Percentiles rank a stretch among this genome's conserved stretches.
These are phyloP conservation scores for Irpex rosettiformis DNA, from an alignment of 1,284 basidiomycete genomes.

Conservation along the genomic window DNA sequence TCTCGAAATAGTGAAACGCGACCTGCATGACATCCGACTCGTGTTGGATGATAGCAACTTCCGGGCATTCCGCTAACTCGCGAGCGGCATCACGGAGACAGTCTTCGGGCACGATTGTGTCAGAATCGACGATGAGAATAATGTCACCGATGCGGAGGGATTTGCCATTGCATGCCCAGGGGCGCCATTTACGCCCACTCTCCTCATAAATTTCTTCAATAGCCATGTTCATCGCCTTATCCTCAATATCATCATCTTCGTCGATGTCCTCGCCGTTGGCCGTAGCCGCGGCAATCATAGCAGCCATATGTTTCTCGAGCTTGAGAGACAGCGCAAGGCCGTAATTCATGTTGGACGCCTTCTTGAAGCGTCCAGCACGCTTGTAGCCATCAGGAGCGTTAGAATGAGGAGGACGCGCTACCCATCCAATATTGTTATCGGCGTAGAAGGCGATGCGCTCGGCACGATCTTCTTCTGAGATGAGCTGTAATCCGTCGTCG, in stretches of 20 bases:
- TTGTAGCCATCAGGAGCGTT: conserved; percentile 41
- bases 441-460: conserved; percentile 46
- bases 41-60: conserved; percentile 83
- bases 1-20: conserved; percentile 83
- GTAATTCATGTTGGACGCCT: conserved; percentile 60
- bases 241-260: conserved; percentile 47
- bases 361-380: conserved; percentile 60
- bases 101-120: conserved; percentile 85
- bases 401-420: conserved; percentile 49
- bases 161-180: conserved; percentile 64
- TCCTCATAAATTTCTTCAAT: conserved; percentile 66
- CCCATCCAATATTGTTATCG: conserved; percentile 52
- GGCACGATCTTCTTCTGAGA: conserved; percentile 33
- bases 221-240: conserved; percentile 55
- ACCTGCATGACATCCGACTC: conserved; percentile 87
- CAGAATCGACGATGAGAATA: conserved; percentile 74
- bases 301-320: conserved; percentile 46
- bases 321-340: conserved; percentile 46
- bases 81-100: conserved; percentile 83
- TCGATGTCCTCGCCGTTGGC: conserved; percentile 27
- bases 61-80: conserved; percentile 73
- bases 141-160: conserved; percentile 60
- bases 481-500: conserved; percentile 62
- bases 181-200: conserved; percentile 48
- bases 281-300: conserved; percentile 39